These are phyloP conservation scores for Fusarium sarcochroum DNA, from an alignment of 2,329 filamentous ascomycete species.

Conservation along the genomic window DNA sequence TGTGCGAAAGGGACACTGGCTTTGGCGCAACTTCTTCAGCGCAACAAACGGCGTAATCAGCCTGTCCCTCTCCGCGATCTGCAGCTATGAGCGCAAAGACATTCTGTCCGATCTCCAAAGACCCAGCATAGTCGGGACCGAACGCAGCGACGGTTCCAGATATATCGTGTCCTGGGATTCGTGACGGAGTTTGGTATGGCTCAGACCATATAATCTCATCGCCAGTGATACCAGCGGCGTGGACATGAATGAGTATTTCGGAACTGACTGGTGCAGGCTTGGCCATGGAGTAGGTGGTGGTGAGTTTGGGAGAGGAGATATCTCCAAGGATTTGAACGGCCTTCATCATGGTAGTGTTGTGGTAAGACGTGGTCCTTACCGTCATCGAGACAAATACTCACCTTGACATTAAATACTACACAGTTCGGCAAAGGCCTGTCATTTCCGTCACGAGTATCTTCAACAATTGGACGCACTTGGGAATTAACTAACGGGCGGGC, in stretches of 20 bases:
- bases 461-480: too few species aligned
- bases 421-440: too few species aligned
- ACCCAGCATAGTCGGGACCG: slow-evolving; percentile 8
- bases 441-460: too few species aligned
- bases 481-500: too few species aligned
- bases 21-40: slow-evolving; percentile 4
- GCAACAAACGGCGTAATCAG: slow-evolving; percentile 6
- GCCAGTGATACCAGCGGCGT: slow-evolving; percentile 53
- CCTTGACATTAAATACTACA: too few species aligned
- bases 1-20: slow-evolving; percentile 1
- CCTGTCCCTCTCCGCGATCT: slow-evolving; percentile 8
- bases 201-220: slow-evolving; percentile 55
- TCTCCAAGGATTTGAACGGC: slow-evolving; percentile 52
- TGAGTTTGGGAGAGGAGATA: slow-evolving; percentile 35
- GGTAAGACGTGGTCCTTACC: neutral
- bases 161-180: slow-evolving; percentile 55
- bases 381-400: too few species aligned
- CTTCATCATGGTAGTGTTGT: slow-evolving; percentile 46
- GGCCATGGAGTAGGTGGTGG: slow-evolving; percentile 26
- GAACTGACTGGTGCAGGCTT: slow-evolving; percentile 29
- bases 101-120: neutral
- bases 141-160: slow-evolving; percentile 51
- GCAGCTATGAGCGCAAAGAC: slow-evolving; percentile 7
- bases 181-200: slow-evolving; percentile 46
- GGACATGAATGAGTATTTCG: slow-evolving; percentile 51